Evolutionary conservation across 2,329 filamentous ascomycete genomes (phyloP), one percentile per base, ranked within the genome.

Genomic region (Alternaria solani): DNA sequence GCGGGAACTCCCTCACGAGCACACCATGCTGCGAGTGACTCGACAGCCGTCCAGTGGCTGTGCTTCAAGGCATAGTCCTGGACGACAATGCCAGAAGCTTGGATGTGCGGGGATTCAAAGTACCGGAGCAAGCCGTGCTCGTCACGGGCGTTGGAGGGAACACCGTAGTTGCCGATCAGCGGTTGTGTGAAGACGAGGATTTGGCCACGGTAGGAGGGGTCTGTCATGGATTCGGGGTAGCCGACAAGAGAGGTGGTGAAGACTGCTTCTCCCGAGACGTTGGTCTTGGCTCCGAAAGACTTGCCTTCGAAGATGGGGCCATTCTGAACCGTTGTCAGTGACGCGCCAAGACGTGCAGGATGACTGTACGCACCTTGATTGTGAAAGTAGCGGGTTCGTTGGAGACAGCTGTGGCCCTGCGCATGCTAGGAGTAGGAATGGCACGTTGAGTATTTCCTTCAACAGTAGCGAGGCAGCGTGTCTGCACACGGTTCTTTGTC

Each of bases 131-230:
- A 88, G 72, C 95, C 95, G 80, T 89, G 92, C 80, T 94, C 84
- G 80, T 99, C 95, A 67, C 93, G 90, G 74, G 89, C 87, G 66
- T 86, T 88, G 32, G 93, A 96, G 16, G 95, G 95, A 18, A 99
- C 94, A 72, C 95, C 95, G 79, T 99, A 99, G 87, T 99, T 99
- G 77, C 95, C 95, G 75, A 99, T 97, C 70, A 99, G 84, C 36
- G 95, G 95, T 80, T 97, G 94, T 68, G 95, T 99, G 85, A 98
- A 97, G 81, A 98, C 94, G 72, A 99, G 86, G 70, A 99, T 98
- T 84, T 99, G 95, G 69, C 95, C 88, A 69, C 88, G 87, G 79
- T 90, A 90, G 57, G 88, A 89, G 12, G 88, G 88, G 68, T 89
- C 88, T 74, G 87, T 89, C 83, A 90, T 83, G 46, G 87, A 97